Conservation (phyloP, 352 stramenopile genomes). For the Phytophthora pseudosyringae region DNA sequence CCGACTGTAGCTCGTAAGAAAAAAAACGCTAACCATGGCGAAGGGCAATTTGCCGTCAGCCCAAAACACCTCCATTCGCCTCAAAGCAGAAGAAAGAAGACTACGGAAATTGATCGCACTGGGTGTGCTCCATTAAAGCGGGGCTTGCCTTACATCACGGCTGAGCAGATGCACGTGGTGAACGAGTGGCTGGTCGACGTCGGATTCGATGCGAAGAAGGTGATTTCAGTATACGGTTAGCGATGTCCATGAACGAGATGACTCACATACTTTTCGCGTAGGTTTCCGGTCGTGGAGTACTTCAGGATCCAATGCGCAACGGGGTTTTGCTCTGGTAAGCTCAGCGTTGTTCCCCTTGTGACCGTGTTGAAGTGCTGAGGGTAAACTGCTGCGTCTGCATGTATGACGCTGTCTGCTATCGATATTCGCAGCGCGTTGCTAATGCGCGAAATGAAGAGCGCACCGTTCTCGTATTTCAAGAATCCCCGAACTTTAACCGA, state of each 20-base stretch:
- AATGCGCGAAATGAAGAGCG: slow-evolving; percentile 3
- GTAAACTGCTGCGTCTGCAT: background rate
- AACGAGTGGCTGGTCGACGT: slow-evolving; percentile 35
- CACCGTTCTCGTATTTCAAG: slow-evolving; percentile 28
- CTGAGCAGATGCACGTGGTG: slow-evolving; percentile 39
- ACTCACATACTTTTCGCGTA: slow-evolving; percentile 11
- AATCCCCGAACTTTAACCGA: slow-evolving; percentile 28
- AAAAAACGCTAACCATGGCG: background rate
- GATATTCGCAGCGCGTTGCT: slow-evolving; percentile 14
- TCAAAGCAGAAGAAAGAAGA: slow-evolving; percentile 1
- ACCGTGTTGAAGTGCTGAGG: background rate
- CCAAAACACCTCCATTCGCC: background rate
- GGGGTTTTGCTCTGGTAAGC: slow-evolving; percentile 46
- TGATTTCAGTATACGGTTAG: background rate
- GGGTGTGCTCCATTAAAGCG: slow-evolving; percentile 21
- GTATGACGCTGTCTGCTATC: background rate
- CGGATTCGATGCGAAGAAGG: slow-evolving; percentile 25
- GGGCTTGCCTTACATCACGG: slow-evolving; percentile 34
- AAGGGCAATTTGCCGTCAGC: background rate
- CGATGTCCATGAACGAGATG: background rate
- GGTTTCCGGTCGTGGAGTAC: slow-evolving; percentile 21
- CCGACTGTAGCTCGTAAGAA: background rate
- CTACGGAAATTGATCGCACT: background rate
- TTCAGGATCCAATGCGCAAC: slow-evolving; percentile 49
- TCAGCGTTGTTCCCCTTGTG: background rate